Conservation (phyloP, 805 yeast species). For the Candida piceae region DNA sequence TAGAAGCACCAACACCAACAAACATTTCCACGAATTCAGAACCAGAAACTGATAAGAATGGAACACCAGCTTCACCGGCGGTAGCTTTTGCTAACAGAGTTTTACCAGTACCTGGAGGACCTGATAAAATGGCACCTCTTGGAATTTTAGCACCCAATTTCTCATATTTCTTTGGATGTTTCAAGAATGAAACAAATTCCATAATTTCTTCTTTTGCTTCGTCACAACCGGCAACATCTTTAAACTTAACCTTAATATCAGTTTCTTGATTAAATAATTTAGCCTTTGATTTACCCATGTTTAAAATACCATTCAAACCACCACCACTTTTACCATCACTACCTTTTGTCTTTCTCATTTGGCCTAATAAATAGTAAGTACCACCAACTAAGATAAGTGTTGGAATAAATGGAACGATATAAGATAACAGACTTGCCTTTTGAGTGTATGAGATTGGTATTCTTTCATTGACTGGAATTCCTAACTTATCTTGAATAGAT, state of each 20-base stretch:
- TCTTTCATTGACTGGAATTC: constrained; percentile 55
- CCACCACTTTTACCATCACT: constrained; percentile 54
- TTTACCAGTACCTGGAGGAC: constrained; percentile 99
- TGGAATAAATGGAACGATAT: constrained; percentile 76
- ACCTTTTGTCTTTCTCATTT: constrained; percentile 24
- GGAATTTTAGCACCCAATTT: constrained; percentile 95
- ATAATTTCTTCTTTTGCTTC: constrained; percentile 97
- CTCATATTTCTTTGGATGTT: constrained; percentile 87
- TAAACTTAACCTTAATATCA: constrained; percentile 80
- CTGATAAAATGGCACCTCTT: constrained; percentile 94
- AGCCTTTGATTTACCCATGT: constrained; percentile 87
- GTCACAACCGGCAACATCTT: constrained; percentile 95
- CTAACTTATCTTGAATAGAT: constrained; percentile 66
- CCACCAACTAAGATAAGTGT: constrained; percentile 86
- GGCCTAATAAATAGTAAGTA: constrained; percentile 56
- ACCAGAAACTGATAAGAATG: constrained; percentile 92
- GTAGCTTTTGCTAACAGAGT: constrained; percentile 96
- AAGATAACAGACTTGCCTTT: constrained; percentile 61
- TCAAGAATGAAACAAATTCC: constrained; percentile 94
- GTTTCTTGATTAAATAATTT: constrained; percentile 88
- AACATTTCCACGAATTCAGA: constrained; percentile 98
- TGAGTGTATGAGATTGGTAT: constrained; percentile 78
- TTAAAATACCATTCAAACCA: constrained; percentile 76
- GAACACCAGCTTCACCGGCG: constrained; percentile 99
- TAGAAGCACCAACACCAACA: constrained; percentile 98